These are phyloP conservation scores for Fomitopsis schrenkii DNA, from an alignment of 1,284 basidiomycete genomes.

Conservation along the genomic window DNA sequence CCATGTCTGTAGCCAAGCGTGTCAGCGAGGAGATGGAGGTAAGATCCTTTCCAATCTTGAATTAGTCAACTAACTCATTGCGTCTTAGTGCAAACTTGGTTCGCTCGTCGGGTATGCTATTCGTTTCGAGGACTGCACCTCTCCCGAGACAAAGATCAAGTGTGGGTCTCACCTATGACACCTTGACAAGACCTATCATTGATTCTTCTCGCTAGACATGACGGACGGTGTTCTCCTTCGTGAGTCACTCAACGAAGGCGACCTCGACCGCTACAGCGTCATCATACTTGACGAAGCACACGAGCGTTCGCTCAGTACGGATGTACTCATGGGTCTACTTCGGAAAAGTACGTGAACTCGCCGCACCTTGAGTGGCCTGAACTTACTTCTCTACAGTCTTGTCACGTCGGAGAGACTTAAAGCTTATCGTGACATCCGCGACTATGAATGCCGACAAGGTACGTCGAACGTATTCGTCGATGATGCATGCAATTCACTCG, in stretches of 20 bases:
- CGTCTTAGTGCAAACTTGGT: conserved; percentile 76
- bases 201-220: conserved; percentile 64
- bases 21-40: conserved; percentile 95
- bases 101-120: conserved; percentile 93
- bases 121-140: conserved; percentile 96
- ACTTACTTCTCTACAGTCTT: conserved; percentile 55
- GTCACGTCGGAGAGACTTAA: conserved; percentile 86
- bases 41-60: background rate
- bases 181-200: background rate
- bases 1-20: conserved; percentile 98
- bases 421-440: conserved; percentile 96
- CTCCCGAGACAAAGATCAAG: conserved; percentile 90
- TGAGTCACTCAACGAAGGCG: conserved; percentile 94
- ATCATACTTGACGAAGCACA: conserved; percentile 98
- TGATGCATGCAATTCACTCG: background rate
- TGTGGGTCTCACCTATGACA: conserved; percentile 45
- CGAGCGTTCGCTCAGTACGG: conserved; percentile 93
- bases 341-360: conserved; percentile 70
- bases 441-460: conserved; percentile 99
- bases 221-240: conserved; percentile 96
- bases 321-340: conserved; percentile 94
- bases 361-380: background rate
- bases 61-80: background rate
- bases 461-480: conserved; percentile 1
- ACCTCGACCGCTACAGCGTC: conserved; percentile 91